Percentiles rank a stretch among this genome's conserved stretches.
phyloP scores from a whole-genome alignment of 305 asterid genomes.

The Plantago coronopus region DNA sequence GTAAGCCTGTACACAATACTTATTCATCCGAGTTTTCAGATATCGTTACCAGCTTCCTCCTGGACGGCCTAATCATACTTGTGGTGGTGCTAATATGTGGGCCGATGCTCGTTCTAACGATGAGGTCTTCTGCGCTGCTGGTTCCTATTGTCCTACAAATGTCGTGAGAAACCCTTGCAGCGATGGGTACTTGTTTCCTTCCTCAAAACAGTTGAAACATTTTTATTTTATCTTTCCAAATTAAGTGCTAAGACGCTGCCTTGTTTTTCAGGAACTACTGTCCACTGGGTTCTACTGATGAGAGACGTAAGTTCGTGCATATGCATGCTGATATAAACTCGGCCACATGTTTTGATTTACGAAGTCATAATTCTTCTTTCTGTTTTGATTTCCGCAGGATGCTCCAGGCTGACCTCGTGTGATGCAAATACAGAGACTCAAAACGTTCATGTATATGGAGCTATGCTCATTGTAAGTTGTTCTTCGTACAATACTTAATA shows the following conservation, averaged over 20 bases:
- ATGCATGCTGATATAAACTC: slow-evolving; percentile 4
- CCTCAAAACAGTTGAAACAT: slow-evolving; percentile 2
- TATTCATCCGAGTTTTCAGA: slow-evolving; percentile 40
- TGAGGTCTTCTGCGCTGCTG: slow-evolving; percentile 76
- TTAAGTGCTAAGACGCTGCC: slow-evolving; percentile 19
- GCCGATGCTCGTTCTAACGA: slow-evolving; percentile 56
- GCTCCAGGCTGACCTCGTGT: slow-evolving; percentile 79
- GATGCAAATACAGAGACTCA: slow-evolving; percentile 62
- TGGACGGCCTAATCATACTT: slow-evolving; percentile 57
- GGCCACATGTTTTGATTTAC: not conserved
- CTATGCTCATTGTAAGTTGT: slow-evolving; percentile 74
- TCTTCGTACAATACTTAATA: slow-evolving; percentile 1
- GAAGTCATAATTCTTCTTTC: slow-evolving; percentile 5
- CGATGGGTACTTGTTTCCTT: slow-evolving; percentile 57
- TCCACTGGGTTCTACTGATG: slow-evolving; percentile 79
- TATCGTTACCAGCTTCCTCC: slow-evolving; percentile 72
- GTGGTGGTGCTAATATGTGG: slow-evolving; percentile 96
- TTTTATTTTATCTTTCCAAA: not conserved
- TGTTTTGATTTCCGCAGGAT: slow-evolving; percentile 42
- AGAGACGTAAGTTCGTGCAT: slow-evolving; percentile 61
- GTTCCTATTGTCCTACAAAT: slow-evolving; percentile 80
- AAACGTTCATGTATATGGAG: slow-evolving; percentile 90
- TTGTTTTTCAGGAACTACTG: slow-evolving; percentile 69
- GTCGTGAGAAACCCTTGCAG: slow-evolving; percentile 51
- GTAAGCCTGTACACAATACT: slow-evolving; percentile 18